Evolutionary conservation across 257 asterid genomes (phyloP).

Genomic region (Linderniella brevidens): DNA sequence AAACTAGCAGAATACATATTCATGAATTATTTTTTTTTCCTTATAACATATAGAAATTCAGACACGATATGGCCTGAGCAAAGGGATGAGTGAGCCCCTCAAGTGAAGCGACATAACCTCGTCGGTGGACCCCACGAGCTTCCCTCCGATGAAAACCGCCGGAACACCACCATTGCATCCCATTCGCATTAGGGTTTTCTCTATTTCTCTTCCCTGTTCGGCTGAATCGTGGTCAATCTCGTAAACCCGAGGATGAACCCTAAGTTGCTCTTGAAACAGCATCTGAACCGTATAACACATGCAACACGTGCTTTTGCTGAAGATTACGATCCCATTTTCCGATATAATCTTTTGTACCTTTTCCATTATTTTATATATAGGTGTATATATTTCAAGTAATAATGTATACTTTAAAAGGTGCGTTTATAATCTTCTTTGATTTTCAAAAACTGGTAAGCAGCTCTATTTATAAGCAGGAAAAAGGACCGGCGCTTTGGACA

Average conservation of each 20-base stretch:
- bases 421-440: not conserved
- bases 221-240: constrained; percentile 36
- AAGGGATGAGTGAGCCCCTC: constrained; percentile 35
- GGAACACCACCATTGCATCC: constrained; percentile 39
- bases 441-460: not conserved
- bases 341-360: constrained; percentile 31
- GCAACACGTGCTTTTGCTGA: constrained; percentile 61
- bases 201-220: constrained; percentile 35
- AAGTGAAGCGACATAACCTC: constrained; percentile 76
- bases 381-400: not conserved
- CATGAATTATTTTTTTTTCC: not conserved
- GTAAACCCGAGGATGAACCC: constrained; percentile 22
- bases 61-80: constrained; percentile 25
- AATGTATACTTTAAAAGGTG: not conserved
- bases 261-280: constrained; percentile 27
- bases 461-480: not conserved
- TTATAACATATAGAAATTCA: not conserved
- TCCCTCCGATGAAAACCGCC: constrained; percentile 40
- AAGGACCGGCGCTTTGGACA: not conserved
- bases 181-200: constrained; percentile 30
- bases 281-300: constrained; percentile 50
- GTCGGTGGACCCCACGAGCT: constrained; percentile 49
- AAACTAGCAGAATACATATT: too few relatives aligned
- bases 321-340: constrained; percentile 45
- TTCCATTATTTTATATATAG: constrained; percentile 28